Evolutionary conservation across 164 flowering plant species (phyloP).

Genomic region (Stephania japonica): DNA sequence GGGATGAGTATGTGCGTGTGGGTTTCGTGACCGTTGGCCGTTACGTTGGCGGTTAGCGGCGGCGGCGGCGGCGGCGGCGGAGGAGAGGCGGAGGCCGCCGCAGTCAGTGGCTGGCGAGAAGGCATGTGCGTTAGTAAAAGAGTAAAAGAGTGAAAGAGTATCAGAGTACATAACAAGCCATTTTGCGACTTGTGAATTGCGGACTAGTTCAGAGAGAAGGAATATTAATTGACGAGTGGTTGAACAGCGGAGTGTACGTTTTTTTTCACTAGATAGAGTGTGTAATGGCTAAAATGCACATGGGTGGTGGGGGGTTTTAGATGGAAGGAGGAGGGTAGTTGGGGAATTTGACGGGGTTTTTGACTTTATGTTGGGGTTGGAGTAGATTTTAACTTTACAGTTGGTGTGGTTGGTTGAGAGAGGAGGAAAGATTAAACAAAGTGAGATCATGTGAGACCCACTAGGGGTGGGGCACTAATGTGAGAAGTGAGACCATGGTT

Average conservation of each 20-base stretch:
- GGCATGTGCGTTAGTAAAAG: slow-evolving; percentile 34
- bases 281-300: background rate
- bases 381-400: background rate
- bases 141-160: no score
- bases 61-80: slow-evolving; percentile 7
- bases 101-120: slow-evolving; percentile 31
- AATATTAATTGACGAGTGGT: background rate
- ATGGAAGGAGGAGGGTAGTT: background rate
- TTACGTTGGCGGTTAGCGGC: background rate
- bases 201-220: no score
- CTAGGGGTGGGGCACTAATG: no score
- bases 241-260: background rate
- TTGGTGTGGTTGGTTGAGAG: background rate
- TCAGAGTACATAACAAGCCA: no score
- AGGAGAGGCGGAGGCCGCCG: slow-evolving; percentile 1
- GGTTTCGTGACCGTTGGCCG: slow-evolving; percentile 16
- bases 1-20: slow-evolving; percentile 13
- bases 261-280: background rate
- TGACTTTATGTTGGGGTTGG: background rate
- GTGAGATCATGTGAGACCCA: slow-evolving; percentile 33
- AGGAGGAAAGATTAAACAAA: background rate
- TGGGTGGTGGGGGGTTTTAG: background rate
- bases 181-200: background rate
- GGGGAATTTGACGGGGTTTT: background rate
- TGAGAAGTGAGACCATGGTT: no score